A percentile compares a stretch with the other conserved stretches of the same genome.
phyloP scores from a whole-genome alignment of 2,329 filamentous ascomycete species.

The Colletotrichum camelliae region DNA sequence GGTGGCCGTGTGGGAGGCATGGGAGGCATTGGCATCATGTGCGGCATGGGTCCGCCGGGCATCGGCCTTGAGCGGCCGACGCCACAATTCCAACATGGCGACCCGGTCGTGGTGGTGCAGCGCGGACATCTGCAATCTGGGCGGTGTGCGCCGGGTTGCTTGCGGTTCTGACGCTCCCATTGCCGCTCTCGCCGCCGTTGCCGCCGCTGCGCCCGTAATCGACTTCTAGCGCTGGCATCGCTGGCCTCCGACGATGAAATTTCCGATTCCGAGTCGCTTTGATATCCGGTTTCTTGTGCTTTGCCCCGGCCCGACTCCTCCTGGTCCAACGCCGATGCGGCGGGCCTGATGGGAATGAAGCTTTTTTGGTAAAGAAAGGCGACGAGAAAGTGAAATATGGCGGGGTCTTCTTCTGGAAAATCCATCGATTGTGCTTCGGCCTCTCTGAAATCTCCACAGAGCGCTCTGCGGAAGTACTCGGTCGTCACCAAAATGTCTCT shows the following conservation, averaged over 20 bases:
- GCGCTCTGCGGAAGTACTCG: conserved; percentile 54
- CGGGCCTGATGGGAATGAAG: conserved; percentile 50
- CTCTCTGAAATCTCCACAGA: conserved; percentile 53
- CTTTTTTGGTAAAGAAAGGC: conserved; percentile 55
- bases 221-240: conserved; percentile 40
- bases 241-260: conserved; percentile 36
- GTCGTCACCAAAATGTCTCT: conserved; percentile 49
- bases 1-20: conserved; percentile 1
- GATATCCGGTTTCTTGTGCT: conserved; percentile 33
- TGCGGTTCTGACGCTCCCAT: conserved; percentile 43
- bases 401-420: conserved; percentile 56
- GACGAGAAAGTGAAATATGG: conserved; percentile 56
- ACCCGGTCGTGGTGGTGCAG: conserved; percentile 37
- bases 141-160: conserved; percentile 50
- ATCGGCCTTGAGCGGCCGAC: conserved; percentile 34
- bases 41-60: conserved; percentile 27
- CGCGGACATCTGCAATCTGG: conserved; percentile 48
- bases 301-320: conserved; percentile 49
- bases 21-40: conserved; percentile 7
- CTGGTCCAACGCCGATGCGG: conserved; percentile 43
- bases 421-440: conserved; percentile 50
- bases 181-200: conserved; percentile 39
- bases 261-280: conserved; percentile 38
- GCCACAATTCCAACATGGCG: conserved; percentile 48
- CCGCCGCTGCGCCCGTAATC: conserved; percentile 35